A percentile compares a stretch with the other conserved stretches of the same genome.
These are phyloP conservation scores for Ceratobasidium sp. DNA, from an alignment of 1,284 basidiomycete species.

Conservation along the genomic window DNA sequence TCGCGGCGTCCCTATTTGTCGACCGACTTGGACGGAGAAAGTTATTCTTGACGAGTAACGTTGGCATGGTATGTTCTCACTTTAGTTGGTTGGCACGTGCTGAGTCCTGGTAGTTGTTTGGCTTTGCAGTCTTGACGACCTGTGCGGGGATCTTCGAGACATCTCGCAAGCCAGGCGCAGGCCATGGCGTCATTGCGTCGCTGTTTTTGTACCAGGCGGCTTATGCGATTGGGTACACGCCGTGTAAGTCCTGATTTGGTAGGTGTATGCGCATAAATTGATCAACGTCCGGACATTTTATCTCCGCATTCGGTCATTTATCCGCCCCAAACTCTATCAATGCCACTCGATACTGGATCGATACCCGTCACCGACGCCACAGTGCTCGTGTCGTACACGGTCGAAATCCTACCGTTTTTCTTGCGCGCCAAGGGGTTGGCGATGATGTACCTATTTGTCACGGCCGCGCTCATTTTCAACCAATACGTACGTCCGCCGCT, in stretches of 20 bases:
- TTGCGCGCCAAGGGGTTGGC: slow-evolving; percentile 74
- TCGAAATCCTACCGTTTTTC: slow-evolving; percentile 72
- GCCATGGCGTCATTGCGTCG: slow-evolving; percentile 58
- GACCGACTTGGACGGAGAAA: slow-evolving; percentile 66
- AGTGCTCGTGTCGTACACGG: slow-evolving; percentile 58
- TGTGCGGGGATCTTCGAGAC: slow-evolving; percentile 24
- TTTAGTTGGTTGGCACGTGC: not conserved
- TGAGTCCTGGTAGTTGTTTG: slow-evolving; percentile 7
- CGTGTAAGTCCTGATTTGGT: slow-evolving; percentile 39
- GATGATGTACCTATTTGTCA: slow-evolving; percentile 58
- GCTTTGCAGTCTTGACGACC: slow-evolving; percentile 26
- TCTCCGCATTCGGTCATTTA: no score
- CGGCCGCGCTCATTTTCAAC: slow-evolving; percentile 62
- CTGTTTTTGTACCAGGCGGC: slow-evolving; percentile 49
- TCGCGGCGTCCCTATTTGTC: slow-evolving; percentile 62
- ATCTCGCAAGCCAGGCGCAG: slow-evolving; percentile 24
- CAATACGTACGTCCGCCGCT: slow-evolving; percentile 51
- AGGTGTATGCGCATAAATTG: slow-evolving; percentile 25
- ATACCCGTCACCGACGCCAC: not conserved
- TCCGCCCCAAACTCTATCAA: no score
- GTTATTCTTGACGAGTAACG: slow-evolving; percentile 67
- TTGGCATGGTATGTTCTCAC: slow-evolving; percentile 57
- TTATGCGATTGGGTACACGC: slow-evolving; percentile 72
- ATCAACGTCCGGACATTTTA: no score
- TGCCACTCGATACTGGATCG: not conserved